A percentile compares a stretch with the other conserved stretches of the same genome.
Conservation (phyloP, 768 basidiomycete genomes). For the Dentipellis sp. region DNA sequence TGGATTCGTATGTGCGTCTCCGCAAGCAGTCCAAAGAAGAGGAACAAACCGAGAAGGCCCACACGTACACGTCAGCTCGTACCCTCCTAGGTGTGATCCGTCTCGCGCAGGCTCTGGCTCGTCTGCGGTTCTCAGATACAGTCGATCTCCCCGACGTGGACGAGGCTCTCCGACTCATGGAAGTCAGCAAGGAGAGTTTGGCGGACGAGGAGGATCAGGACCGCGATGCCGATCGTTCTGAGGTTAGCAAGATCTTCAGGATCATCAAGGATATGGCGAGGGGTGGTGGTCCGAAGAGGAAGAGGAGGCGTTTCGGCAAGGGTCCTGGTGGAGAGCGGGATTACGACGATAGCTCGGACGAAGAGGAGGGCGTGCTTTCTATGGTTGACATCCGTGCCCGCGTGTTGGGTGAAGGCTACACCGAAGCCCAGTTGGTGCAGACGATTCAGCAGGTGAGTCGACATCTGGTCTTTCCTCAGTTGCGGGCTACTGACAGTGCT, state of each 20-base stretch:
- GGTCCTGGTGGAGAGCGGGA: conserved; percentile 68
- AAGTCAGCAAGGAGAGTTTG: conserved; percentile 88
- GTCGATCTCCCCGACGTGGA: conserved; percentile 89
- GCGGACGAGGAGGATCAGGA: conserved; percentile 70
- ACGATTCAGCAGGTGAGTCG: conserved; percentile 67
- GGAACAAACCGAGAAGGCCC: conserved; percentile 77
- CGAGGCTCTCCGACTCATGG: conserved; percentile 95
- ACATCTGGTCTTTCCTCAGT: conserved; percentile 7
- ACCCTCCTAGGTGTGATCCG: conserved; percentile 93
- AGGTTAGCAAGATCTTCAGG: conserved; percentile 78
- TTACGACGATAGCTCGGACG: conserved; percentile 60
- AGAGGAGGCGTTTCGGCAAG: conserved; percentile 33
- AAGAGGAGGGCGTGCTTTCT: conserved; percentile 54
- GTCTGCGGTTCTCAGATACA: conserved; percentile 72
- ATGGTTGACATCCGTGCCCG: conserved; percentile 86
- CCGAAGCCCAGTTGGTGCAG: conserved; percentile 83
- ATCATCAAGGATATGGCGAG: conserved; percentile 82
- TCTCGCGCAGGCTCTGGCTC: conserved; percentile 89
- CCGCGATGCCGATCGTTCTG: conserved; percentile 66
- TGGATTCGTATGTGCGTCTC: conserved; percentile 91
- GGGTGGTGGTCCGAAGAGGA: conserved; percentile 25
- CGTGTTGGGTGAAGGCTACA: conserved; percentile 81
- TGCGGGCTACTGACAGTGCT: background rate
- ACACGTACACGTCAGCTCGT: conserved; percentile 93
- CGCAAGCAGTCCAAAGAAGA: conserved; percentile 92